Evolutionary conservation across 208 protist species (phyloP).

Genomic region (Balamuthia mandrillaris): DNA sequence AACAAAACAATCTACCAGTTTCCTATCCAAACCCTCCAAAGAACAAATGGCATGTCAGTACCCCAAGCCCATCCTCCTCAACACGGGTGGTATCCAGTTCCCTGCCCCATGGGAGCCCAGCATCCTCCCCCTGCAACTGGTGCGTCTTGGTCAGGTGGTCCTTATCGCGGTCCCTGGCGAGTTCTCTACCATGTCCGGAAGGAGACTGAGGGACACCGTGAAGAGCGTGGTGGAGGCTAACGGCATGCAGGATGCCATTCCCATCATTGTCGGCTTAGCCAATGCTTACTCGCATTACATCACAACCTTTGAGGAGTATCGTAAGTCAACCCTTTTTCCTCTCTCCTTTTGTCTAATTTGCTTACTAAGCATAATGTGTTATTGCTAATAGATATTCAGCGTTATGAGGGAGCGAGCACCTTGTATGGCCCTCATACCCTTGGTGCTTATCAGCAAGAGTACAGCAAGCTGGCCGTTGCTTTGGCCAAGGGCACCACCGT

Average conservation of each 20-base stretch:
- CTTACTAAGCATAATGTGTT: neutral
- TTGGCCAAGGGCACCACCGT: slow-evolving; percentile 14
- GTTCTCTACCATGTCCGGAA: slow-evolving; percentile 68
- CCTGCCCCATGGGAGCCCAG: slow-evolving; percentile 51
- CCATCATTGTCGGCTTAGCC: slow-evolving; percentile 39
- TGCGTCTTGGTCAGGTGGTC: slow-evolving; percentile 57
- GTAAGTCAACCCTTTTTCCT: neutral
- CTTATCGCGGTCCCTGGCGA: slow-evolving; percentile 61
- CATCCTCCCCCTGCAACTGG: slow-evolving; percentile 58
- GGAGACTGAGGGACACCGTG: slow-evolving; percentile 49
- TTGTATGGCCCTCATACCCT: slow-evolving; percentile 61
- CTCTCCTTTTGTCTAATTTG: neutral
- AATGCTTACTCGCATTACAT: slow-evolving; percentile 45
- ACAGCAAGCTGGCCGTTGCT: slow-evolving; percentile 29
- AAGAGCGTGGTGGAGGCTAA: neutral
- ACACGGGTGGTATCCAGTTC: slow-evolving; percentile 50
- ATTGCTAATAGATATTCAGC: slow-evolving; percentile 34
- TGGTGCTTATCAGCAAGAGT: slow-evolving; percentile 52
- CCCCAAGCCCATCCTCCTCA: slow-evolving; percentile 56
- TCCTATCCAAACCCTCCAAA: slow-evolving; percentile 40
- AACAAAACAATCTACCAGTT: too few species aligned
- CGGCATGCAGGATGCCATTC: slow-evolving; percentile 20
- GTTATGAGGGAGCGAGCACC: slow-evolving; percentile 63
- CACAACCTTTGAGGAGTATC: slow-evolving; percentile 47
- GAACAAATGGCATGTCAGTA: slow-evolving; percentile 57